Percentiles rank a stretch among this genome's conserved stretches.
phyloP scores from a whole-genome alignment of 1,284 basidiomycete genomes.

The Veloboletus limbatus region DNA sequence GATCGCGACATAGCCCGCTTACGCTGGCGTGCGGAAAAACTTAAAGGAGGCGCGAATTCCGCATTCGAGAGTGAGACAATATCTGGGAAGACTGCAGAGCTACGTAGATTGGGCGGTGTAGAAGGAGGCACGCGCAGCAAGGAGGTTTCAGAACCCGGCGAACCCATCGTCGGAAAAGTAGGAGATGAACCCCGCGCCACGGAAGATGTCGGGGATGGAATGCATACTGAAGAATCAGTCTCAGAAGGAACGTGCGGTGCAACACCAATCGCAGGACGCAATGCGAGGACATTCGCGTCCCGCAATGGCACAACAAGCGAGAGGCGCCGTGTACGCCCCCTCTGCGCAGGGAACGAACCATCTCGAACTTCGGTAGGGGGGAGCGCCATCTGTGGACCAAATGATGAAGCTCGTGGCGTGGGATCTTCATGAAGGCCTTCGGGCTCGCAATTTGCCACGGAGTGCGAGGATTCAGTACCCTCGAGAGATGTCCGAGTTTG shows the following conservation, averaged over 20 bases:
- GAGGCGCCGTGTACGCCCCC: constrained; percentile 13
- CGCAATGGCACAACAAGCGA: constrained; percentile 18
- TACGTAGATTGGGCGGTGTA: constrained; percentile 8
- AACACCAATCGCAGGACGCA: constrained; percentile 26
- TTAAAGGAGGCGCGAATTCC: constrained; percentile 6
- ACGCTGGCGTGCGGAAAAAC: constrained; percentile 16
- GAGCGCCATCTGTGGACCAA: constrained; percentile 4
- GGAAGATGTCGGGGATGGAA: constrained; percentile 17
- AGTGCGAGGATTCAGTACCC: constrained; percentile 3
- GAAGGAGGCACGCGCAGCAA: constrained; percentile 2
- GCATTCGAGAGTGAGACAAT: constrained; percentile 2
- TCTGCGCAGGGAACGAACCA: background rate
- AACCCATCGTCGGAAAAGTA: constrained; percentile 10
- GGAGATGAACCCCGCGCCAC: constrained; percentile 3
- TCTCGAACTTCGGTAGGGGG: background rate
- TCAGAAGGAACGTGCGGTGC: constrained; percentile 28
- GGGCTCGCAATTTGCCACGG: constrained; percentile 8
- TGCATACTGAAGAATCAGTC: constrained; percentile 12
- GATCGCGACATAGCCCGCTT: constrained; percentile 27
- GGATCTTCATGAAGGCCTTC: constrained; percentile 22
- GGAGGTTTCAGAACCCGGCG: background rate
- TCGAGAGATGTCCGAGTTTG: constrained; percentile 5
- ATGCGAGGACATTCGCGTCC: background rate
- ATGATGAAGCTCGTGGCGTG: constrained; percentile 26
- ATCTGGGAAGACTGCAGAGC: constrained; percentile 4